phyloP scores from a whole-genome alignment of 164 flowering plant genomes.

The Magnolia sinica region DNA sequence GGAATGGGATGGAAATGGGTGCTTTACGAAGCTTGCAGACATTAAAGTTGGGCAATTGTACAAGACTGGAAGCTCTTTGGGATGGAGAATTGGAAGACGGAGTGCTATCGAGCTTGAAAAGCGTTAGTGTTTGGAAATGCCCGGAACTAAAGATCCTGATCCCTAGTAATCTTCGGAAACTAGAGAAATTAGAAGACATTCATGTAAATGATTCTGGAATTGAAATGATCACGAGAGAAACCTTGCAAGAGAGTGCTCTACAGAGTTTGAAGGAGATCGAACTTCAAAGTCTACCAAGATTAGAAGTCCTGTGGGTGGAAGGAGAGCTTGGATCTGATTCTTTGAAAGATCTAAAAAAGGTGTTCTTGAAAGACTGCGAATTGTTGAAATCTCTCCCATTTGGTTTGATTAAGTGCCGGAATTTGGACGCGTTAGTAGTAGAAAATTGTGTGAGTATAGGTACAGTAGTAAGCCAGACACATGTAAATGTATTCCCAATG shows the following conservation, averaged over 20 bases:
- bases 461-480: not conserved
- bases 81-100: slow-evolving; percentile 1
- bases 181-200: not conserved
- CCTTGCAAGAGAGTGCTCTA: slow-evolving; percentile 1
- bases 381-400: slow-evolving; percentile 1
- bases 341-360: not conserved
- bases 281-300: not conserved
- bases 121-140: not conserved
- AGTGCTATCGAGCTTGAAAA: slow-evolving; percentile 2
- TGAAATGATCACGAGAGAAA: not conserved
- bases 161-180: not conserved
- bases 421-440: not conserved
- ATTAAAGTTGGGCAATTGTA: not conserved
- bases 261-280: slow-evolving; percentile 1
- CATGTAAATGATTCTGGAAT: not conserved
- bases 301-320: slow-evolving; percentile 2
- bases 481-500: not conserved
- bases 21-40: not conserved
- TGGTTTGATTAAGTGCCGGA: not conserved
- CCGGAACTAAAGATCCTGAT: not conserved
- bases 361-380: not conserved
- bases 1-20: not conserved
- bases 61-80: slow-evolving; percentile 2
- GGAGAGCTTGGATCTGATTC: not conserved
- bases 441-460: not conserved